Base-by-base conservation (phyloP, 2,329 filamentous ascomycete species). In the Talaromyces sp. region DNA sequence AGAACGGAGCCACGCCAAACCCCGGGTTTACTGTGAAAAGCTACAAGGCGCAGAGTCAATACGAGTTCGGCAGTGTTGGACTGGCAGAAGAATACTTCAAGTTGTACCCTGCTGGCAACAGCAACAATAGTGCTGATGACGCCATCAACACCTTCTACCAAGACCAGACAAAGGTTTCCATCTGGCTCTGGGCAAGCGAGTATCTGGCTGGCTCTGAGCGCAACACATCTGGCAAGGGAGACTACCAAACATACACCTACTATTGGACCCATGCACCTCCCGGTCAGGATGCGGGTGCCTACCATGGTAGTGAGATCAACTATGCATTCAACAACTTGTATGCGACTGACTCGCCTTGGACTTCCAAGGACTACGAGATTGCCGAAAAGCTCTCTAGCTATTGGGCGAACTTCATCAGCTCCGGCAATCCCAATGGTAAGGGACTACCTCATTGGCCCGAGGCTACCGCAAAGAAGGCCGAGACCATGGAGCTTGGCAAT, bases 221-320 rank as follows among this genome's bases (percentile, higher is more conserved):
- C 16, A 44, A 44, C 27, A 22, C 29, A 8, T 44, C 42, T 1
- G 29, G 27, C 17, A 44, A 32, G 7, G 42, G 42, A 22, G n/a
- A 9, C 17, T 44, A 44, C 29, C 42, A 44, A 19, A 44, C 42
- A 7, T 44, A 35, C 11, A 44, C 17, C 16, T 44, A 44, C 42
- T 33, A 44, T 16, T 44, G 42, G 42, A 44, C 42, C 19, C 42
- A 44, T 14, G 42, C 42, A 2, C 42, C 42, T 8, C 42, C 42
- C 13, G 42, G 42, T 33, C 42, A 44, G 29, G 42, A 44, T 14
- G 17, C 30, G 17, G 42, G 42, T 17, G 42, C 42, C n/a, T 44
- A 44, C 42, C 42, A 44, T 33, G 42, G 42, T 19, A 44, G 42
- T 44, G 42, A 44, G 29, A n/a, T 44, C 16, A 44, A 44, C 29